These are phyloP conservation scores for Royoungia palumana DNA, from an alignment of 768 basidiomycete species.

Conservation along the genomic window DNA sequence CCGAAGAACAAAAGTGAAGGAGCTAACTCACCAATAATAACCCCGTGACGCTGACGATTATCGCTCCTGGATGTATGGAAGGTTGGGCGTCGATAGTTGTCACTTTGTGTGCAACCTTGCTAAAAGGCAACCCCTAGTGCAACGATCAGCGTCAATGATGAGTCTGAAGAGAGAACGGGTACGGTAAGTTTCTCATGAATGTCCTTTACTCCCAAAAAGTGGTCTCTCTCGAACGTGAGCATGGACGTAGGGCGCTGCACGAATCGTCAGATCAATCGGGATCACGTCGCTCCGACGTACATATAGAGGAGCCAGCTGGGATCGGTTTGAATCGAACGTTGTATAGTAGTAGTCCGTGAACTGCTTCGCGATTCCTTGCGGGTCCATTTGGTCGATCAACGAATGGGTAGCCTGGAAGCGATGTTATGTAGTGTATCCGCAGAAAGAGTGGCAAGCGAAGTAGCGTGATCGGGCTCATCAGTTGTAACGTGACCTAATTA, in stretches of 20 bases:
- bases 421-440: slow-evolving; percentile 1
- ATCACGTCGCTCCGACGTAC: slow-evolving; percentile 48
- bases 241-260: slow-evolving; percentile 74
- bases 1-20: not conserved
- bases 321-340: slow-evolving; percentile 67
- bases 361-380: slow-evolving; percentile 69
- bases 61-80: slow-evolving; percentile 50
- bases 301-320: slow-evolving; percentile 61
- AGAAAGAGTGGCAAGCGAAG: slow-evolving; percentile 2
- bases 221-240: slow-evolving; percentile 75
- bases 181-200: slow-evolving; percentile 80
- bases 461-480: not conserved
- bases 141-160: not conserved
- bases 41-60: slow-evolving; percentile 89
- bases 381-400: slow-evolving; percentile 59
- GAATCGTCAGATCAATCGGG: slow-evolving; percentile 23
- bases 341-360: slow-evolving; percentile 82
- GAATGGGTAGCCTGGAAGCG: slow-evolving; percentile 9
- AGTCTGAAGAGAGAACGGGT: slow-evolving; percentile 9
- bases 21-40: slow-evolving; percentile 56
- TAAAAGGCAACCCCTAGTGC: slow-evolving; percentile 74
- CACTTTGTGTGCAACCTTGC: slow-evolving; percentile 74
- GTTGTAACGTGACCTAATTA: slow-evolving; percentile 13
- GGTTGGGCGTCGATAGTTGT: slow-evolving; percentile 88
- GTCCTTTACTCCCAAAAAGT: slow-evolving; percentile 46